Evolutionary conservation across 2,329 filamentous ascomycete species (phyloP).

Genomic region (Pseudofabraea citricarpa): DNA sequence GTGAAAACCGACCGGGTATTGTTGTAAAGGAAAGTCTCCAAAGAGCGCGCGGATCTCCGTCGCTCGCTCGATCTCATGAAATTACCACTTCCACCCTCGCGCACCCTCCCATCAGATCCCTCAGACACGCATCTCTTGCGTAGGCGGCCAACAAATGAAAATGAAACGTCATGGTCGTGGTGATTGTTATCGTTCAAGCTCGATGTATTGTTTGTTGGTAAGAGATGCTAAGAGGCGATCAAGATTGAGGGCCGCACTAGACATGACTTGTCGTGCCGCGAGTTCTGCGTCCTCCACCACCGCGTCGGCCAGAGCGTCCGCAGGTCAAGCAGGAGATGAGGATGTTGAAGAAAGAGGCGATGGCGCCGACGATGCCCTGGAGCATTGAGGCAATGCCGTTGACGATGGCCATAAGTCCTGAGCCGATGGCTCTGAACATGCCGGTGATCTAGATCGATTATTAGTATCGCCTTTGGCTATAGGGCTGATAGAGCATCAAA

Average conservation of each 20-base stretch:
- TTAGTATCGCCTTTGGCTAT: too few relatives aligned
- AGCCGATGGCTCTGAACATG: conserved; percentile 27
- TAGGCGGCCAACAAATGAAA: too few relatives aligned
- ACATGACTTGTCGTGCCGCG: conserved; percentile 13
- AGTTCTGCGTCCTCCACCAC: conserved; percentile 16
- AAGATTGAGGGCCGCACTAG: conserved; percentile 7
- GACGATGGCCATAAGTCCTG: conserved; percentile 41
- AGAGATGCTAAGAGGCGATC: not conserved
- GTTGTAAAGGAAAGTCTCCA: too few relatives aligned
- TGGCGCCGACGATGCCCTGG: conserved; percentile 26
- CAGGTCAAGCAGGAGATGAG: conserved; percentile 32
- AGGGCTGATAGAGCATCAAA: too few relatives aligned
- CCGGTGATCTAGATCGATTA: conserved; percentile 26
- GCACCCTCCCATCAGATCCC: too few relatives aligned
- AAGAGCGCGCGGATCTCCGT: too few relatives aligned
- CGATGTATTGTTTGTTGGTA: not conserved
- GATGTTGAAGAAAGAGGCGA: conserved; percentile 29
- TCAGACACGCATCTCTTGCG: too few relatives aligned
- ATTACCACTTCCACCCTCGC: too few relatives aligned
- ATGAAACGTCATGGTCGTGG: too few relatives aligned
- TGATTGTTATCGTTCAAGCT: not conserved
- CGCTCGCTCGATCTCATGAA: too few relatives aligned
- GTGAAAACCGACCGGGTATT: too few relatives aligned
- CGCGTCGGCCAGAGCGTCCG: conserved; percentile 28
- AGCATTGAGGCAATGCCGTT: conserved; percentile 42